Evolutionary conservation across 352 stramenopile genomes (phyloP).

Genomic region (Globisporangium canariense): DNA sequence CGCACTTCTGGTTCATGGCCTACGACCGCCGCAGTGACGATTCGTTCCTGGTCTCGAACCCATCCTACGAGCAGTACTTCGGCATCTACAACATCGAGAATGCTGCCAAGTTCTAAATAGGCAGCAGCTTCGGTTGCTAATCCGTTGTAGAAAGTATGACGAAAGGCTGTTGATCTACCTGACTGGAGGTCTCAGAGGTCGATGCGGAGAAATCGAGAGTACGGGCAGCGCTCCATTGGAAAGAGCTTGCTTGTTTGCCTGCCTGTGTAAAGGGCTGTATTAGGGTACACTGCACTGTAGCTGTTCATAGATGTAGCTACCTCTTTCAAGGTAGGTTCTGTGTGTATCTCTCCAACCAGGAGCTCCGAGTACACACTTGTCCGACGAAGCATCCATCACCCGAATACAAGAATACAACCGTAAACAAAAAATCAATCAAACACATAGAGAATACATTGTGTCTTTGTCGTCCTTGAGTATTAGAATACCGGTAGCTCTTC

Average conservation of each 20-base stretch:
- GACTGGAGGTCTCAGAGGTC: neutral
- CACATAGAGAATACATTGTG: neutral
- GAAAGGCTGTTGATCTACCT: neutral
- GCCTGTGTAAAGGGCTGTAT: neutral
- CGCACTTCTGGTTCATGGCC: constrained; percentile 21
- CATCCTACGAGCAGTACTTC: constrained; percentile 19
- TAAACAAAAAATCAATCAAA: neutral
- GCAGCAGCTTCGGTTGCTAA: neutral
- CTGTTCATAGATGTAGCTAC: neutral
- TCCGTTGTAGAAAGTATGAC: neutral
- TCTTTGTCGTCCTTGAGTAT: neutral
- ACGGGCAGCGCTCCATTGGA: constrained; percentile 2
- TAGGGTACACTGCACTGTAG: neutral
- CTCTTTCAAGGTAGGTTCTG: neutral
- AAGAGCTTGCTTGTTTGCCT: neutral
- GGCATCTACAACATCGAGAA: constrained; percentile 14
- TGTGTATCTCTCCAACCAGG: neutral
- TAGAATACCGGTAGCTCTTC: neutral
- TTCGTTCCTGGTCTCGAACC: constrained; percentile 7
- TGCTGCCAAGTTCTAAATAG: constrained; percentile 16
- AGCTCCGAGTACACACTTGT: neutral
- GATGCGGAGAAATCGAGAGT: neutral
- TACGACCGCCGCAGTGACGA: constrained; percentile 19
- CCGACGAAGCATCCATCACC: neutral
- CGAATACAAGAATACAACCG: neutral